These are phyloP conservation scores for Pouteria glomerata DNA, from an alignment of 148 eudicot species.

Conservation along the genomic window DNA sequence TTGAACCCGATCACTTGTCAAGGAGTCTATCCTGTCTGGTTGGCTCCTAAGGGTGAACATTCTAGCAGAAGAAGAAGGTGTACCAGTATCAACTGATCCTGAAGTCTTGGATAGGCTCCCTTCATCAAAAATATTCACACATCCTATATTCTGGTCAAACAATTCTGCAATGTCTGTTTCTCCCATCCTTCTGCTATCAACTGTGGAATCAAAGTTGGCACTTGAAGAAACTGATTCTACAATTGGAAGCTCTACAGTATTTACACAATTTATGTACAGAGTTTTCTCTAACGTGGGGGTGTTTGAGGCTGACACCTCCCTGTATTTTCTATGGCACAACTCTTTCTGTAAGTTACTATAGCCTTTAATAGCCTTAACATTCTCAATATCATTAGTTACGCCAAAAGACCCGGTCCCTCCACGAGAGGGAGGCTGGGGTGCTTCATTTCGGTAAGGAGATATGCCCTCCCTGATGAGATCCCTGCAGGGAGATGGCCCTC, in stretches of 20 bases:
- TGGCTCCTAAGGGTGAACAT: neutral
- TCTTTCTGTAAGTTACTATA: conserved; percentile 22
- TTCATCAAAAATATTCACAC: conserved; percentile 22
- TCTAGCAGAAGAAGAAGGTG: conserved; percentile 2
- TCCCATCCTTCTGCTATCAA: conserved; percentile 9
- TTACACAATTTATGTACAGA: conserved; percentile 51
- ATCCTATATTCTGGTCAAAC: conserved; percentile 11
- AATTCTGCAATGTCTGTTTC: conserved; percentile 9
- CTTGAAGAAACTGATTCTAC: conserved; percentile 26
- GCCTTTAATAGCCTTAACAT: conserved; percentile 27
- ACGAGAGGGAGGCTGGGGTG: conserved; percentile 53
- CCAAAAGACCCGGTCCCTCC: conserved; percentile 54
- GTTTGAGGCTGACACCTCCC: conserved; percentile 23
- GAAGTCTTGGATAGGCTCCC: neutral
- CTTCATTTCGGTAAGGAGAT: conserved; percentile 55
- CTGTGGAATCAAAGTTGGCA: neutral
- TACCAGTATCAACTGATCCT: neutral
- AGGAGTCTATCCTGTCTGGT: neutral
- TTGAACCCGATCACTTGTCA: neutral
- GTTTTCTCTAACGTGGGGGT: conserved; percentile 56
- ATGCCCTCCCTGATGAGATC: conserved; percentile 39
- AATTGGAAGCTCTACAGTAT: conserved; percentile 25
- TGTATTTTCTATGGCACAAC: conserved; percentile 21
- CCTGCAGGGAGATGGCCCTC: conserved; percentile 50
- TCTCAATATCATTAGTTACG: conserved; percentile 39